Conservation (phyloP, 164 flowering plant genomes). For the Paratinospora sagittata region DNA sequence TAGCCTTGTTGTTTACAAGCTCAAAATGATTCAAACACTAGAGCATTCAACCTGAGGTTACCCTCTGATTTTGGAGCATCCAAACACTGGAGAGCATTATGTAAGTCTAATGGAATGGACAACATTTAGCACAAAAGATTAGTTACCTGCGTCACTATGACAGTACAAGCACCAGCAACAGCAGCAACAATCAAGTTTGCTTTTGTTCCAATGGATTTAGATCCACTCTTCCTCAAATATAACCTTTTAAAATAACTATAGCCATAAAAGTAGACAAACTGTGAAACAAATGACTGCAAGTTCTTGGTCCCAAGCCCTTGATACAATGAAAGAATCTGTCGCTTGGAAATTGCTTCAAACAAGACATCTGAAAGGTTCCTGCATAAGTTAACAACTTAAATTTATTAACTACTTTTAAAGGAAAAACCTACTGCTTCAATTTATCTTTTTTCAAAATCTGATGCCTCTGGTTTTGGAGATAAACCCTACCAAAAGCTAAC, state of each 20-base stretch:
- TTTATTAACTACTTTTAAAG: not conserved
- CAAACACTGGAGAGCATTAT: not conserved
- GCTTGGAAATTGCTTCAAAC: constrained; percentile 57
- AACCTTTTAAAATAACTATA: too few species aligned
- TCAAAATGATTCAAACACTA: too few species aligned
- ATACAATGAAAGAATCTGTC: constrained; percentile 56
- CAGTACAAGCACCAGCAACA: constrained; percentile 69
- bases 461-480: not conserved
- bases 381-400: constrained; percentile 18
- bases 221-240: constrained; percentile 40
- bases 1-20: too few species aligned
- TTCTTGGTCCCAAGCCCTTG: constrained; percentile 75
- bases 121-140: constrained; percentile 6
- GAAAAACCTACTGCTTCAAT: not conserved
- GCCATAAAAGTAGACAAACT: constrained; percentile 64
- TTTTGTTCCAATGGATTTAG: constrained; percentile 52
- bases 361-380: constrained; percentile 59
- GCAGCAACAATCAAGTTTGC: constrained; percentile 69
- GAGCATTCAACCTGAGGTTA: not conserved
- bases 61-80: not conserved
- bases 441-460: not conserved
- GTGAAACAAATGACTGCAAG: constrained; percentile 56
- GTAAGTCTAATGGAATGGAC: not conserved
- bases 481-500: not conserved
- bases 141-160: constrained; percentile 48